Base-by-base conservation (phyloP, 805 yeast species). In the Barnettozyma salicaria region DNA sequence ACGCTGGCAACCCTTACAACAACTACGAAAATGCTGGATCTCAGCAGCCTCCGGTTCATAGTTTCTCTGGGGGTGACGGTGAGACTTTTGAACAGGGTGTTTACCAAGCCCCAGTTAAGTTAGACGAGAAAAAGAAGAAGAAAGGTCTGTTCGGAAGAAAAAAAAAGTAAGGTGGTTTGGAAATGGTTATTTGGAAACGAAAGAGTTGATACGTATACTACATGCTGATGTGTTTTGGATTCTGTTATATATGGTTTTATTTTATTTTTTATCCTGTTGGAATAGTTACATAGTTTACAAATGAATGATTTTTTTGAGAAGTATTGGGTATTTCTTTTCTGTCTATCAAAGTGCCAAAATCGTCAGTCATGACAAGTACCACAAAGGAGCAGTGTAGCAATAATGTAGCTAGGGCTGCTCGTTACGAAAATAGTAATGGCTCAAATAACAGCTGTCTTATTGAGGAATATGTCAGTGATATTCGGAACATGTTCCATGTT, bases 71-170 rank as follows among this genome's bases (percentile, higher is more conserved):
- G 12, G 36, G 28, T 13, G 44, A 45, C 36, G 45, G 60, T 36
- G 72, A 66, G 43, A 64, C 67, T 44, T 59, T 67, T 30, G 76
- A 75, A 50, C 79, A 78, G 37, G 70, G 66, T 18, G 81, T 79
- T 39, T 80, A 80, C 49, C 68, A 76, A 59, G 76, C 87, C 57
- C 67, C 74, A 34, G 53, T 68, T 41, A 52, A 41, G 14, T 49
- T 40, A 12, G 59, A 54, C 22, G 52, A 64, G 56, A 64, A 66
- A 53, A 70, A 83, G 74, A 78, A 81, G 74, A 85, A 82, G 74
- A 72, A 75, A 50, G 87, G 92, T 5, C 61, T 86, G 32, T 88
- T 90, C 56, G 87, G 95, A 36, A 72, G 80, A 53, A 77, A 76
- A 70, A 76, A 76, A 18, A 33, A 34, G 28, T 19, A 24, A 13